Evolutionary conservation across 495 filamentous ascomycete species (phyloP).

Genomic region (Penicillium alfredii): DNA sequence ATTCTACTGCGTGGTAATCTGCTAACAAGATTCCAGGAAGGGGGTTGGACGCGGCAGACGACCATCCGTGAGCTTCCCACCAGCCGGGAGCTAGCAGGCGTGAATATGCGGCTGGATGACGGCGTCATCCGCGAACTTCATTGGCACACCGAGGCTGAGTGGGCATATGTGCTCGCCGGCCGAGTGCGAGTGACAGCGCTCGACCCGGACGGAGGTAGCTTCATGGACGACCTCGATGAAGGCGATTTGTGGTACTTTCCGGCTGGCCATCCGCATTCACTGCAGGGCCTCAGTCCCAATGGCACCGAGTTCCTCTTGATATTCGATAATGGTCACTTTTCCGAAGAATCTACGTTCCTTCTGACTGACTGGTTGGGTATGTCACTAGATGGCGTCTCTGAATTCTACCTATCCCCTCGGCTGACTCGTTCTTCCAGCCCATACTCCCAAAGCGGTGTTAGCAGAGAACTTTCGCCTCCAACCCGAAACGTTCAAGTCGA

Average conservation of each 20-base stretch:
- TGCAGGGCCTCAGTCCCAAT: constrained; percentile 59
- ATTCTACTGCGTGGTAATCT: not conserved
- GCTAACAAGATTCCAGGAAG: constrained; percentile 40
- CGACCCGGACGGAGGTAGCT: constrained; percentile 61
- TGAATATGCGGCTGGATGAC: constrained; percentile 62
- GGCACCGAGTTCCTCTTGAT: constrained; percentile 67
- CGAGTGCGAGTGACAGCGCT: constrained; percentile 57
- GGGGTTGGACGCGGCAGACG: constrained; percentile 63
- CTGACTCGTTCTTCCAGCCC: constrained; percentile 31
- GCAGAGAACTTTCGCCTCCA: constrained; percentile 59
- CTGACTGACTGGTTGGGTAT: constrained; percentile 60
- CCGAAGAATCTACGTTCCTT: constrained; percentile 64
- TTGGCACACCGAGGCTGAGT: constrained; percentile 69
- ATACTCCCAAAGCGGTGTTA: constrained; percentile 57
- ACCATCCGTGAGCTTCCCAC: constrained; percentile 54
- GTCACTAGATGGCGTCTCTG: constrained; percentile 6
- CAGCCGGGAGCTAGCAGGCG: constrained; percentile 56
- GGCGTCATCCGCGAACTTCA: constrained; percentile 68
- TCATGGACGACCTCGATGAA: constrained; percentile 62
- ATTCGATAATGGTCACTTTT: constrained; percentile 64
- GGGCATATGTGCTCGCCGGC: constrained; percentile 60
- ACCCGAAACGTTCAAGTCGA: constrained; percentile 51
- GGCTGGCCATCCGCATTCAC: constrained; percentile 61
- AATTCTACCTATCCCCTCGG: not conserved
- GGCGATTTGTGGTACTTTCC: constrained; percentile 75